Evolutionary conservation across 148 eudicot genomes (phyloP).

Genomic region (Limonium bicolor): DNA sequence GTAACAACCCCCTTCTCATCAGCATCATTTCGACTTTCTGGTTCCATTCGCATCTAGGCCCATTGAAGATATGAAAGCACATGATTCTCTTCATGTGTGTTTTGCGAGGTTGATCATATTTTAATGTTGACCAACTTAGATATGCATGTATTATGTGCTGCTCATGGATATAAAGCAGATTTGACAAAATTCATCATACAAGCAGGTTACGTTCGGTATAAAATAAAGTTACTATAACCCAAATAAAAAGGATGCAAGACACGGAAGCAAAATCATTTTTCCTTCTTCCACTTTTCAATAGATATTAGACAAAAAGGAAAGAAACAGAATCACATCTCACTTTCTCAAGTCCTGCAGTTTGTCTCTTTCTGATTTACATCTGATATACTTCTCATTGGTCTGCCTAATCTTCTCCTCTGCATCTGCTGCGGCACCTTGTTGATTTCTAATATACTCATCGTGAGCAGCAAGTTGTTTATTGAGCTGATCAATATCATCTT

Average conservation of each 20-base stretch:
- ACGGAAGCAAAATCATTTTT: background rate
- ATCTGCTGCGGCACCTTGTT: slow-evolving; percentile 26
- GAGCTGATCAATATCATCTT: slow-evolving; percentile 54
- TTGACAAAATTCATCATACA: too few relatives aligned
- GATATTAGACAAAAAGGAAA: background rate
- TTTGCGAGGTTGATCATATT: too few relatives aligned
- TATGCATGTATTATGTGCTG: too few relatives aligned
- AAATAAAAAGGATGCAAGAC: background rate
- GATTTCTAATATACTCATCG: slow-evolving; percentile 40
- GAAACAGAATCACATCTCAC: slow-evolving; percentile 26
- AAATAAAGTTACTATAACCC: background rate
- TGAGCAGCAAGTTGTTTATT: slow-evolving; percentile 37
- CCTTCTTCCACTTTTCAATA: background rate
- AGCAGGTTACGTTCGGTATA: too few relatives aligned
- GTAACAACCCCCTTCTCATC: too few relatives aligned
- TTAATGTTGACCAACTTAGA: too few relatives aligned
- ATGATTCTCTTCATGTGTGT: too few relatives aligned
- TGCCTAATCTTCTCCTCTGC: slow-evolving; percentile 40
- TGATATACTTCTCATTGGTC: slow-evolving; percentile 35
- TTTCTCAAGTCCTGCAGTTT: slow-evolving; percentile 76
- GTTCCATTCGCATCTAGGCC: too few relatives aligned
- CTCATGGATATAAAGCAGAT: too few relatives aligned
- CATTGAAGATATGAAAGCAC: too few relatives aligned
- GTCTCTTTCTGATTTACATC: slow-evolving; percentile 59
- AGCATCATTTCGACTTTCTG: too few relatives aligned